Conservation (phyloP, 352 stramenopile species). For the Phytopythium chamaehyphon region DNA sequence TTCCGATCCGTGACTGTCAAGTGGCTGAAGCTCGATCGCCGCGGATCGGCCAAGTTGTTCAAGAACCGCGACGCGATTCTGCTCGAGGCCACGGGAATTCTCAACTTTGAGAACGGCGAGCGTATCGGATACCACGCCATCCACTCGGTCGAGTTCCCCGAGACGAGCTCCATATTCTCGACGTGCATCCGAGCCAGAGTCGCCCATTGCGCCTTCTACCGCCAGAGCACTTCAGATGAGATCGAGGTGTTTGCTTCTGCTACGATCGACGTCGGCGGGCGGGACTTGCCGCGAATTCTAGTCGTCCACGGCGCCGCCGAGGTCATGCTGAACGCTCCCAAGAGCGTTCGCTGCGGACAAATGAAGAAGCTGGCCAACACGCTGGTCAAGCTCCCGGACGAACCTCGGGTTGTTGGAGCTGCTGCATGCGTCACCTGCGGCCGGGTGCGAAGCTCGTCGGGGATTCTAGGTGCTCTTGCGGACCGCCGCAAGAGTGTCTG, state of each 20-base stretch:
- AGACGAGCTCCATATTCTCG: slow-evolving; percentile 11
- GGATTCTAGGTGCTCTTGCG: not conserved
- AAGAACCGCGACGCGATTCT: slow-evolving; percentile 58
- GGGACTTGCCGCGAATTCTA: slow-evolving; percentile 18
- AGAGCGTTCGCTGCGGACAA: slow-evolving; percentile 29
- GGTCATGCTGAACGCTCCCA: slow-evolving; percentile 14
- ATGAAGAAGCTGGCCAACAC: slow-evolving; percentile 38
- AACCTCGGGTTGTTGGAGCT: not conserved
- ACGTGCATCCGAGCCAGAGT: slow-evolving; percentile 31
- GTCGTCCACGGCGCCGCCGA: slow-evolving; percentile 22
- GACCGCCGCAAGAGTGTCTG: slow-evolving; percentile 19
- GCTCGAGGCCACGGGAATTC: slow-evolving; percentile 43
- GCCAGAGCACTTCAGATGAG: slow-evolving; percentile 17
- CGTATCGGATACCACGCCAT: slow-evolving; percentile 53
- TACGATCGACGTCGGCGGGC: slow-evolving; percentile 16
- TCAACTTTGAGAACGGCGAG: slow-evolving; percentile 25
- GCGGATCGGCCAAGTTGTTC: slow-evolving; percentile 20
- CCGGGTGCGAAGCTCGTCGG: slow-evolving; percentile 6
- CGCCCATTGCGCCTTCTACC: slow-evolving; percentile 41
- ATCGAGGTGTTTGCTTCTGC: slow-evolving; percentile 36
- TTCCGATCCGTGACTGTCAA: slow-evolving; percentile 41
- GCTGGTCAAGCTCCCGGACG: slow-evolving; percentile 10
- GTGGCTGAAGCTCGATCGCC: slow-evolving; percentile 23
- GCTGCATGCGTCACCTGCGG: slow-evolving; percentile 9
- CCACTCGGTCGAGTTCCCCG: slow-evolving; percentile 38